Evolutionary conservation across 2,329 filamentous ascomycete species (phyloP), one percentile per base, ranked within the genome.

Genomic region (Sporothrix pseudoabietina): DNA sequence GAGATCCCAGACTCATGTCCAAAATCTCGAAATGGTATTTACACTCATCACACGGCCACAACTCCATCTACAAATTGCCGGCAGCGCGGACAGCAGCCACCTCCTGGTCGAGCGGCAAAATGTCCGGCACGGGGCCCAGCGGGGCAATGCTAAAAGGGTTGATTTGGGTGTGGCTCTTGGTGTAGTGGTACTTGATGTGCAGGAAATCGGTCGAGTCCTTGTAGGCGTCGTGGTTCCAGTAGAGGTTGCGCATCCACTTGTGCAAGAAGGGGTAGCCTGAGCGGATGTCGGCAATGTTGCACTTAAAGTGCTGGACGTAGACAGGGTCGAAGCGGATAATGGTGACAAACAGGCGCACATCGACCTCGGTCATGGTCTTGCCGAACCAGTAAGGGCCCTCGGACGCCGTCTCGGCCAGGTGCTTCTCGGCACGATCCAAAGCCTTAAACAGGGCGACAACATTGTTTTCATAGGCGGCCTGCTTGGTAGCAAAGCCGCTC

Each of bases 271-370:
- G 94, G 80, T 96, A 98, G 1, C 94, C 94, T 8, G 88, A 91
- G 57, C 94, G 87, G 79, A 97, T 94, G 81, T 97, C 94, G 32
- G 91, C 87, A 75, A 97, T 84, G 83, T 97, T 97, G 84, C 92
- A 94, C 82, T 92, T 92, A 85, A 95, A 95, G 82, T 94, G 92
- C 83, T 96, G 93, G 71, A 97, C 92, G 79, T 97, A 97, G 78
- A 93, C 91, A 41, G 86, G 85, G 76, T 94, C 92, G 80, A 94
- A 94, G 47, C 91, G 89, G 75, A 92, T 84, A 66, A 94, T 87
- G 4, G 91, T 94, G 16, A 91, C 90, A 80, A 79, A 94, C 78
- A 97, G 85, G 59, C 94, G 83, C 71, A 97, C 87, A 80, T 97
- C 94, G 0, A 90, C 91, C 84, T 97, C 94, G 1, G 94, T 97